Conservation (phyloP, 768 basidiomycete species). For the Hygrocybe punicea region DNA sequence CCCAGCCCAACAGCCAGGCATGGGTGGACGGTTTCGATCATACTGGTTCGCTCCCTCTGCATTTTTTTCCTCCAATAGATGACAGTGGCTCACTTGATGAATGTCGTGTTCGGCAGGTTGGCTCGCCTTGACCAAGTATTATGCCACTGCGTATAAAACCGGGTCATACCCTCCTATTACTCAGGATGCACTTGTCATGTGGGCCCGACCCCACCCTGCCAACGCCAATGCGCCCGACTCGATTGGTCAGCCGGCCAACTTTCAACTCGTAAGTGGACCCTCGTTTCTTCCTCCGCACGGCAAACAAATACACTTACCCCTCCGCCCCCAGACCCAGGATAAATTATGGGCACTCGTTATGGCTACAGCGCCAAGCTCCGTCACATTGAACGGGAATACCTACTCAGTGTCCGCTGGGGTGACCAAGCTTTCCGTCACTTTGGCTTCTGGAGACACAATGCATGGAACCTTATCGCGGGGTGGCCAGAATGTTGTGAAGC, state of each 20-base stretch:
- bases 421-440: conserved; percentile 58
- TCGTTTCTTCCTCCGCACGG: conserved; percentile 16
- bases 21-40: conserved; percentile 72
- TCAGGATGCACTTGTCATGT: conserved; percentile 63
- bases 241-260: not conserved
- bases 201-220: conserved; percentile 65
- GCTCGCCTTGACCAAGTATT: conserved; percentile 64
- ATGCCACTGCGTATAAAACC: conserved; percentile 68
- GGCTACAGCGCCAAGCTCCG: conserved; percentile 51
- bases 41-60: conserved; percentile 30
- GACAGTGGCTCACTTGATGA: too few species aligned
- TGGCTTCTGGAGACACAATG: conserved; percentile 52
- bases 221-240: conserved; percentile 53
- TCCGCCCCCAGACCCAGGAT: conserved; percentile 53
- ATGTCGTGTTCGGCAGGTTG: conserved; percentile 41
- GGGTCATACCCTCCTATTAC: conserved; percentile 56
- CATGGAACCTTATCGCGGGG: conserved; percentile 46
- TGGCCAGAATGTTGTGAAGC: conserved; percentile 44
- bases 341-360: conserved; percentile 68
- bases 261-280: conserved; percentile 6
- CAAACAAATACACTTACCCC: not conserved
- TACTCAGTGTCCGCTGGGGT: conserved; percentile 55
- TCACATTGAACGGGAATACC: conserved; percentile 48
- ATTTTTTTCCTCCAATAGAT: conserved; percentile 5
- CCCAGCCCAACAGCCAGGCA: conserved; percentile 64